A percentile compares a stretch with the other conserved stretches of the same genome.
phyloP scores from a whole-genome alignment of 805 yeast genomes.

The Ogataea minuta region DNA sequence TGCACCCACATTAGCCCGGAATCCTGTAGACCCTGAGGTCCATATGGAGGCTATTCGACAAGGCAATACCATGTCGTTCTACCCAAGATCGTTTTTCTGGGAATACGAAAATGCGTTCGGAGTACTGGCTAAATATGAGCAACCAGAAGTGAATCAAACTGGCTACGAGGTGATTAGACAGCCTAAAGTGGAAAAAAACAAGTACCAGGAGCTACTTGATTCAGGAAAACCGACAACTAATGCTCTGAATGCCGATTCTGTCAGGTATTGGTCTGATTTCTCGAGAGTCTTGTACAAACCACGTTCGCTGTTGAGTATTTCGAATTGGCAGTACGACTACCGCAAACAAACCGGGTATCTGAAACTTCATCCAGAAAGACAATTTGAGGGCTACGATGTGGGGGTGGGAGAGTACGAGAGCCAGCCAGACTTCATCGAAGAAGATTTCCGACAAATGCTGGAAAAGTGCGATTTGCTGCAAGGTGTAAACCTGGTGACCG shows the following conservation, averaged over 20 bases:
- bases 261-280: slow-evolving; percentile 80
- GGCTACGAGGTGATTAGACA: slow-evolving; percentile 23
- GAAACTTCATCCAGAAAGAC: slow-evolving; percentile 30
- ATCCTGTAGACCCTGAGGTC: slow-evolving; percentile 43
- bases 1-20: slow-evolving; percentile 27
- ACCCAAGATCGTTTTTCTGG: slow-evolving; percentile 84
- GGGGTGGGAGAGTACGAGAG: slow-evolving; percentile 62
- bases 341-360: slow-evolving; percentile 22
- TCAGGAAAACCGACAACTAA: slow-evolving; percentile 35
- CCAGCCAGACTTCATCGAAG: slow-evolving; percentile 53
- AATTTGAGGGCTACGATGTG: slow-evolving; percentile 46
- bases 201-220: slow-evolving; percentile 67
- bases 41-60: slow-evolving; percentile 43
- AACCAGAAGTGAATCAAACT: slow-evolving; percentile 27
- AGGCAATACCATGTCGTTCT: slow-evolving; percentile 52
- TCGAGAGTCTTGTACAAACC: slow-evolving; percentile 68
- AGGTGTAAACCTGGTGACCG: slow-evolving; percentile 70
- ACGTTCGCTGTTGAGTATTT: slow-evolving; percentile 48
- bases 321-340: slow-evolving; percentile 58
- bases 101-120: slow-evolving; percentile 81
- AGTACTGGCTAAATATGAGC: slow-evolving; percentile 54
- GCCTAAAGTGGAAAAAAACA: slow-evolving; percentile 43
- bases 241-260: slow-evolving; percentile 38
- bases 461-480: slow-evolving; percentile 75
- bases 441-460: slow-evolving; percentile 54